Conservation (phyloP, 108 stramenopile genomes). For the Craspedostauros australis region DNA sequence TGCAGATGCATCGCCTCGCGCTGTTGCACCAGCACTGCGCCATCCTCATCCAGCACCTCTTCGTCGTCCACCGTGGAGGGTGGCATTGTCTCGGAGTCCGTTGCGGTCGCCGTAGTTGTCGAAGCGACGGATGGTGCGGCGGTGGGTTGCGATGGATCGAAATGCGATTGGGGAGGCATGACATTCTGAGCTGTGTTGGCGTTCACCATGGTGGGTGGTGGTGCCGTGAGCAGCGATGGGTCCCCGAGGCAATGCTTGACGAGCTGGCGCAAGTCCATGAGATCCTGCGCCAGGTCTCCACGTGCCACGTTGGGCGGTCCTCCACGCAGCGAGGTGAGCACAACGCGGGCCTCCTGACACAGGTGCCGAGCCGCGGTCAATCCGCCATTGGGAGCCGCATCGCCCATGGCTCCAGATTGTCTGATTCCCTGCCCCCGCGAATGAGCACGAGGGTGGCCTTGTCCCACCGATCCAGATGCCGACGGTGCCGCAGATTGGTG, state of each 20-base stretch:
- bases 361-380: conserved; percentile 66
- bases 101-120: background rate
- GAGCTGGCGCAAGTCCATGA: conserved; percentile 49
- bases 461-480: too few species aligned
- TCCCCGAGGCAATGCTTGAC: conserved; percentile 23
- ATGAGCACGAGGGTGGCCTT: too few species aligned
- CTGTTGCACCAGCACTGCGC: background rate
- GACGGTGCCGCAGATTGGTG: too few species aligned
- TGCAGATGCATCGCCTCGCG: background rate
- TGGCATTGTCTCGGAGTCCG: background rate
- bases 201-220: too few species aligned
- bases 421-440: too few species aligned
- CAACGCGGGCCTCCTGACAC: conserved; percentile 65
- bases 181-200: too few species aligned
- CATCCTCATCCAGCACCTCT: conserved; percentile 1
- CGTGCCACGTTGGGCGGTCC: conserved; percentile 77
- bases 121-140: background rate
- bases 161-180: too few species aligned
- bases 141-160: background rate
- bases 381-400: background rate
- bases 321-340: conserved; percentile 66
- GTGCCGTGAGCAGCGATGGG: background rate
- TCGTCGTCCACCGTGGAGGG: conserved; percentile 1
- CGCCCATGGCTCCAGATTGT: too few species aligned
- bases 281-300: conserved; percentile 64